These are phyloP conservation scores for Eimeria tenella DNA, from an alignment of 169 alveolate species.

Conservation along the genomic window DNA sequence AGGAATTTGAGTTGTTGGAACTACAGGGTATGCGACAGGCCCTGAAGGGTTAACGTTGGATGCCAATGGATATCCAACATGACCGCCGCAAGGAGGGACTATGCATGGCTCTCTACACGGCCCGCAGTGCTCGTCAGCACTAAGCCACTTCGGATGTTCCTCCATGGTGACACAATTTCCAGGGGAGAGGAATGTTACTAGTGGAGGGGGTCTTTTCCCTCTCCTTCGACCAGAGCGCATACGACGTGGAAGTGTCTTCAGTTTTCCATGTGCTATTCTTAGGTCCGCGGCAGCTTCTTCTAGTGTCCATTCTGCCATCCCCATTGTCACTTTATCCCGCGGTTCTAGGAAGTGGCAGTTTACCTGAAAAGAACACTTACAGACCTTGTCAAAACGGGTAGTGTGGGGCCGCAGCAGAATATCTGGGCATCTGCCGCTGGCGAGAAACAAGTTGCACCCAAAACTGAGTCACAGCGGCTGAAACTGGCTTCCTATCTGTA, in stretches of 20 bases:
- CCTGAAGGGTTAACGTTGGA: background rate
- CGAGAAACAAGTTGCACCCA: background rate
- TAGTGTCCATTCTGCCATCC: slow-evolving; percentile 71
- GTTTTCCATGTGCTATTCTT: slow-evolving; percentile 57
- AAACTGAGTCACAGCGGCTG: background rate
- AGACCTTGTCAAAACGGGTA: background rate
- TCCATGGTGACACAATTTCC: slow-evolving; percentile 27
- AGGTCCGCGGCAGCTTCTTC: slow-evolving; percentile 57
- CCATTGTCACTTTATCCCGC: slow-evolving; percentile 68
- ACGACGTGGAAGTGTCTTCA: slow-evolving; percentile 58
- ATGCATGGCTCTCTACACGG: slow-evolving; percentile 23
- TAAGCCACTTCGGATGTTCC: slow-evolving; percentile 43
- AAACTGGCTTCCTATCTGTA: background rate
- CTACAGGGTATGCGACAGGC: background rate
- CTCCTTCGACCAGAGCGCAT: slow-evolving; percentile 69
- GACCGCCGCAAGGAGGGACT: background rate
- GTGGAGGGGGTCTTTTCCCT: slow-evolving; percentile 48
- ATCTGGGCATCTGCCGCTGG: no score
- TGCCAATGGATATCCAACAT: background rate
- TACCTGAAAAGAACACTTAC: background rate
- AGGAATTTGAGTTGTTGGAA: slow-evolving; percentile 13
- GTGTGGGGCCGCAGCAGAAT: background rate
- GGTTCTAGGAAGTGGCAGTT: slow-evolving; percentile 71
- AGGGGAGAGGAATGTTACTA: slow-evolving; percentile 45
- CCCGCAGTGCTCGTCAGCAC: slow-evolving; percentile 32